Base-by-base conservation (phyloP, 768 basidiomycete species). In the Boletus rubroflammeus region DNA sequence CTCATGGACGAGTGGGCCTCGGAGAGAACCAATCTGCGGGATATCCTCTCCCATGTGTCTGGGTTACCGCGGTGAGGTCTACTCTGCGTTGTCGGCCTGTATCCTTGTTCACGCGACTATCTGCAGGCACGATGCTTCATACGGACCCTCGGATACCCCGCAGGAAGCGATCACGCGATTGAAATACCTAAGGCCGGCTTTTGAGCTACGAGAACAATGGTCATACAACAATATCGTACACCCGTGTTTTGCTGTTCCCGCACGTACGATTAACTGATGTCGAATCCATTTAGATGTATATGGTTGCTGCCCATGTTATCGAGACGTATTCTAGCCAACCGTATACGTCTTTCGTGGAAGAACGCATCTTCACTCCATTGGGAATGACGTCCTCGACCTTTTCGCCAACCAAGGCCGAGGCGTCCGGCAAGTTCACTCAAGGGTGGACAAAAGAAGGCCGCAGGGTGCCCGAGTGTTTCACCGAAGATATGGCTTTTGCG, bases 331-430 rank as follows among this genome's bases (percentile, higher is more conserved):
- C 75, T 0, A 71, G 62, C 2, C 61, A 62, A 40, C 42, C 67
- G 2, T 79, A 75, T 52, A 59, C 63, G 9, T 63, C 72, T 3
- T 82, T 78, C 34, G 76, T 78, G 17, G 57, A 67, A 17, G 67
- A 71, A 26, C 76, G 76, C 9, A 68, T 81, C 13, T 72, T 80
- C 46, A 29, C 50, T 0, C 76, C 76, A 0, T 56, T 80, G 7
- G 64, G 63, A 17, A 79, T 81, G 78, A 53, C 61, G 0, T 62
- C 67, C 2, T 73, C 77, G 1, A 79, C 76, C 0, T 76, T 72
- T 50, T 73, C 67, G 2, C 66, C 68, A 0, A 34, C 55, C 6
- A 67, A 67, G 19, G 79, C 78, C 1, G 51, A 50, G 19, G 51
- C 45, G 9, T 62, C 64, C 0, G 75, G 75, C 6, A 67, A 67